Base-by-base conservation (phyloP, 352 stramenopile genomes). In the Plasmopara halstedii region DNA sequence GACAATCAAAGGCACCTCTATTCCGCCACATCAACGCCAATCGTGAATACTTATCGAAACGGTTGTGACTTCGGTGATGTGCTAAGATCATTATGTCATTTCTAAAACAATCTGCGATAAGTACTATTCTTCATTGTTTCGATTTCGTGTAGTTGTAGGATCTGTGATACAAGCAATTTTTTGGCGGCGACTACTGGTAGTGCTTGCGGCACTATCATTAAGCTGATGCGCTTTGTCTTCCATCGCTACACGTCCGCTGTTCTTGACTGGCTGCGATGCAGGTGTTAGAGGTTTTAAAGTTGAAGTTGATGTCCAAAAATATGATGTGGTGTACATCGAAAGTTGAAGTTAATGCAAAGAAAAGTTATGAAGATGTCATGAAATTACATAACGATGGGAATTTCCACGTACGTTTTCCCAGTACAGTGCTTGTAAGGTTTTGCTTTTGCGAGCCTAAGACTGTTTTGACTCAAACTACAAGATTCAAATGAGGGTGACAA, bases 11-110 rank as follows among this genome's bases (percentile, higher is more conserved):
- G 67, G 52, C 3, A 44, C 41, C 26, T 44, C 46, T 29, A 51
- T 53, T 73, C 64, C 3, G 53, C 51, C 3, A 57, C 58, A 22
- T 56, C 67, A 10, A 82, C 66, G 40, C 83, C 73, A 10, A 85
- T 82, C 13, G 42, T 62, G 20, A 84, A 36, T 15, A 62, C 63
- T 9, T 59, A 34, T 13, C 52, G 45, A 39, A 63, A 59, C 6
- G 53, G 47, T 9, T 47, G 57, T 15, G 38, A 13, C 10, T 42
- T 52, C 6, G 48, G n/a, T n/a, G n/a, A n/a, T n/a, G n/a, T n/a
- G n/a, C n/a, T n/a, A n/a, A n/a, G n/a, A n/a, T n/a, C n/a, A n/a
- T n/a, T n/a, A n/a, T n/a, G n/a, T n/a, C n/a, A n/a, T n/a, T n/a
- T n/a, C n/a, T n/a, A n/a, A n/a, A n/a, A n/a, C n/a, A n/a, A n/a